These are phyloP conservation scores for Chaetomiaceae sp. DNA, from an alignment of 2,329 filamentous ascomycete genomes.

Conservation along the genomic window DNA sequence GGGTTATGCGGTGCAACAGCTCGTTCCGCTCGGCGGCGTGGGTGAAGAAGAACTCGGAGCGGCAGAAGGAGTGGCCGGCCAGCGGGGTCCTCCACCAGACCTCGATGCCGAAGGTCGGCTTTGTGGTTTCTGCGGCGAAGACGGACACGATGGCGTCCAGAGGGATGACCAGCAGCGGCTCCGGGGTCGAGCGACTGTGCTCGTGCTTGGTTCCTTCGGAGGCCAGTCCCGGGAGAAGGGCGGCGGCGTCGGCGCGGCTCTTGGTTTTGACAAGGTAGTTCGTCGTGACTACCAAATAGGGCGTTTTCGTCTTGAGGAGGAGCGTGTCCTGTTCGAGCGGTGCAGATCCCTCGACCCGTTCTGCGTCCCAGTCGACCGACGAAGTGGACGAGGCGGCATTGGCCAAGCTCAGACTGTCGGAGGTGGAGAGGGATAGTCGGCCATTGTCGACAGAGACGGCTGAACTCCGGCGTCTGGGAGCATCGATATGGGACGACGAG, in stretches of 20 bases:
- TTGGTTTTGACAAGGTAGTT: slow-evolving; percentile 49
- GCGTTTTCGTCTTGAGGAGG: slow-evolving; percentile 42
- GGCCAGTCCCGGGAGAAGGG: slow-evolving; percentile 43
- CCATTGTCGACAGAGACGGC: slow-evolving; percentile 29
- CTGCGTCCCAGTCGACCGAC: slow-evolving; percentile 33
- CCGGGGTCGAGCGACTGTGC: slow-evolving; percentile 28
- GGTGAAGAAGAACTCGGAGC: slow-evolving; percentile 46
- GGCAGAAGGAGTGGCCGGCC: slow-evolving; percentile 43
- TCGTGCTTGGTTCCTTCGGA: slow-evolving; percentile 26
- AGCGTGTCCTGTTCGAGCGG: slow-evolving; percentile 47
- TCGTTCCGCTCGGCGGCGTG: slow-evolving; percentile 47
- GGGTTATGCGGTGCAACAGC: slow-evolving; percentile 45
- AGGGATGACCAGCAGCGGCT: slow-evolving; percentile 42
- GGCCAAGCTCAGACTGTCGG: slow-evolving; percentile 26
- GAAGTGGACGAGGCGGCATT: slow-evolving; percentile 26
- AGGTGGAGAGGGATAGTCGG: slow-evolving; percentile 25
- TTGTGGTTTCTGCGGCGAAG: slow-evolving; percentile 48
- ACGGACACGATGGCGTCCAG: slow-evolving; percentile 48
- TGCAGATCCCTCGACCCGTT: slow-evolving; percentile 36
- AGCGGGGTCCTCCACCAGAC: slow-evolving; percentile 50
- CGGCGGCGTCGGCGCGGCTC: slow-evolving; percentile 43
- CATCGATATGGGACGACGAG: slow-evolving; percentile 22
- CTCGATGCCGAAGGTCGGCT: slow-evolving; percentile 49
- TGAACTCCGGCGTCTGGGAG: slow-evolving; percentile 30
- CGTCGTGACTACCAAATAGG: slow-evolving; percentile 50